Base-by-base conservation (phyloP, 2,329 filamentous ascomycete genomes). In the Microdochium nivale region DNA sequence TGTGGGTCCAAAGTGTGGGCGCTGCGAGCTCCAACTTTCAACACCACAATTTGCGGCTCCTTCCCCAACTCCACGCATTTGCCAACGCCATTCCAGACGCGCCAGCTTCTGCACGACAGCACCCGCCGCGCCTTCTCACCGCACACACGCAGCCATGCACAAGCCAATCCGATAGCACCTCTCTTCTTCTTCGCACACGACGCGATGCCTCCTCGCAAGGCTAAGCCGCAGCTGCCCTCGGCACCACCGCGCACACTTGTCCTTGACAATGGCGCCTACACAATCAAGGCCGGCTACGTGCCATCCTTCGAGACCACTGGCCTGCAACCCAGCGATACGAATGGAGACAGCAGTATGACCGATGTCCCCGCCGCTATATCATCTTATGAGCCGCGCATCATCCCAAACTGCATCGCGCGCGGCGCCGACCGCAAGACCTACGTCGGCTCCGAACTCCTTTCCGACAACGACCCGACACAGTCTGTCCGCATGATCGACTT, bases 251-350 rank as follows among this genome's bases (percentile, higher is more conserved):
- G 74, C 53, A 96, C 91, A 0, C 83, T 99, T 51, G 79, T 99
- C 47, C 77, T 99, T 62, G 94, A 99, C 73, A 96, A 97, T 73
- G 94, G 94, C 65, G 91, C 86, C 44, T 86, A 88, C 70, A 91
- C 85, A 7, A 80, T 99, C 67, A 99, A 99, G 72, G 90, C 91
- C 16, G 94, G 94, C 50, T 86, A 92, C 60, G 82, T 84, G 19
- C 11, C 23, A 4, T 11, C 40, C 40, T 19, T 44, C 40, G 16
- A 30, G 27, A 5, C 5, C 27, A 30, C 11, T 5, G 27, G 27
- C 27, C 5, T 5, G 27, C 27, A 30, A 30, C 27, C 5, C 27
- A 30, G 11, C 27, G 27, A 30, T 30, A 11, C 5, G 5, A 30
- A 30, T 30, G 27, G 11, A 5, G 27, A 11, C 27, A 11, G 11